These are phyloP conservation scores for Termitomyces sp. DNA, from an alignment of 768 basidiomycete species.

Conservation along the genomic window DNA sequence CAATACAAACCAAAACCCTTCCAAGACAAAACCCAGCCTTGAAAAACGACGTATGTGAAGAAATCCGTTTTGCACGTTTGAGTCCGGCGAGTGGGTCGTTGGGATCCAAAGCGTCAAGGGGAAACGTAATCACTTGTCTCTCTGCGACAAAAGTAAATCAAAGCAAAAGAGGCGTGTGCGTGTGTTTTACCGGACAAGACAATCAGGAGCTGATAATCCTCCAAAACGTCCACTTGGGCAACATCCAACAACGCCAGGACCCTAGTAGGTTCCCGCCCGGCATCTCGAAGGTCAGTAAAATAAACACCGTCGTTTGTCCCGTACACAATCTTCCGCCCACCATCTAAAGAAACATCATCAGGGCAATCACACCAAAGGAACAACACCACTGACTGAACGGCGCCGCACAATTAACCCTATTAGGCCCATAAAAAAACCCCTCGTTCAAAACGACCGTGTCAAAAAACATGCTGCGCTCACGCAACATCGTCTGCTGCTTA, in stretches of 20 bases:
- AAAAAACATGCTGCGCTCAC: conserved; percentile 82
- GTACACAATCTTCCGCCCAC: conserved; percentile 83
- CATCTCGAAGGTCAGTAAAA: conserved; percentile 79
- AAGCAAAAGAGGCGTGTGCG: background rate
- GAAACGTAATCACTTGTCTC: conserved; percentile 94
- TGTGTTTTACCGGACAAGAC: conserved; percentile 84
- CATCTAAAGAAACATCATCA: conserved; percentile 40
- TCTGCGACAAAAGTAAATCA: conserved; percentile 40
- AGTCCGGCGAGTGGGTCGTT: conserved; percentile 87
- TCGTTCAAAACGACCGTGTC: conserved; percentile 83
- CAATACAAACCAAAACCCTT: conserved; percentile 89
- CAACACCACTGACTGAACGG: conserved; percentile 65
- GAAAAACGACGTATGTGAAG: conserved; percentile 96
- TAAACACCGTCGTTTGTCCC: conserved; percentile 99
- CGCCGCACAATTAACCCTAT: conserved; percentile 91
- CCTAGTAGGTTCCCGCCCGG: conserved; percentile 78
- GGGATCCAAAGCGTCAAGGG: conserved; percentile 86
- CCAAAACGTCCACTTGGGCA: conserved; percentile 91
- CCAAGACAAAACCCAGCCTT: conserved; percentile 93
- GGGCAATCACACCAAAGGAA: background rate
- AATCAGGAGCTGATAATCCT: conserved; percentile 92
- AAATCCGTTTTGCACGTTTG: conserved; percentile 92
- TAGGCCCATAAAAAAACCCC: conserved; percentile 79
- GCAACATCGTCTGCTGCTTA: conserved; percentile 83
- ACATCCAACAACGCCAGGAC: conserved; percentile 88